These are phyloP conservation scores for Ganoderma meredithae DNA, from an alignment of 1,284 basidiomycete genomes.

Conservation along the genomic window DNA sequence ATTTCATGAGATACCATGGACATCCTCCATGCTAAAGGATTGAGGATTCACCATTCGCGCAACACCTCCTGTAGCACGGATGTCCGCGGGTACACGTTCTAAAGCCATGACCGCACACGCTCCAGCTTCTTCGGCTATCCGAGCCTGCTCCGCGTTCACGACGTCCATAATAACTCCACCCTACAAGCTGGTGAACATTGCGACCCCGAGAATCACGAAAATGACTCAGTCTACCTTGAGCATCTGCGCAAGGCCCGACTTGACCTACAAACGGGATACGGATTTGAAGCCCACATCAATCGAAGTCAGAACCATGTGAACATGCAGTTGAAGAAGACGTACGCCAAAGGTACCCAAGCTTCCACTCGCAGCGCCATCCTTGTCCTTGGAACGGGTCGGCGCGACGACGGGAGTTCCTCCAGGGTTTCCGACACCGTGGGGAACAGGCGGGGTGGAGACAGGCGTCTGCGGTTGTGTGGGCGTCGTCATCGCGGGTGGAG, in stretches of 20 bases:
- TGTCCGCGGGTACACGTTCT: constrained; percentile 96
- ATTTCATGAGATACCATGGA: constrained; percentile 15
- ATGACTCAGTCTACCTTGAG: constrained; percentile 68
- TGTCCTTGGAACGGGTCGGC: constrained; percentile 61
- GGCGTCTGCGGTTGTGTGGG: constrained; percentile 39
- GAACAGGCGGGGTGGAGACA: constrained; percentile 38
- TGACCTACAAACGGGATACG: constrained; percentile 63
- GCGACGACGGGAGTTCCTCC: constrained; percentile 49
- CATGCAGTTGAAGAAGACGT: constrained; percentile 22
- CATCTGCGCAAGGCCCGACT: constrained; percentile 95
- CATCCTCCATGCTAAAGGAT: constrained; percentile 7
- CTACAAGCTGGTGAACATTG: constrained; percentile 45
- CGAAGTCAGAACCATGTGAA: constrained; percentile 13
- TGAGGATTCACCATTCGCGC: constrained; percentile 82
- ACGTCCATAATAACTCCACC: constrained; percentile 96
- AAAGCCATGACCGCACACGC: constrained; percentile 98
- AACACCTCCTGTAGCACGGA: constrained; percentile 89
- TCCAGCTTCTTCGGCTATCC: constrained; percentile 97
- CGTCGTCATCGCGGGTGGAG: constrained; percentile 40
- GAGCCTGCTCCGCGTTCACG: constrained; percentile 88
- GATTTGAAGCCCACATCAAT: not conserved
- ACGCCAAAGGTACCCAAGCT: constrained; percentile 88
- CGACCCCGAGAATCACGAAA: constrained; percentile 7
- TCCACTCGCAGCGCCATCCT: constrained; percentile 62
- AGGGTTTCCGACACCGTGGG: constrained; percentile 44